Evolutionary conservation across 1,139 yeast species (phyloP), one percentile per base, ranked within the genome.

Genomic region (Blastobotrys proliferans): DNA sequence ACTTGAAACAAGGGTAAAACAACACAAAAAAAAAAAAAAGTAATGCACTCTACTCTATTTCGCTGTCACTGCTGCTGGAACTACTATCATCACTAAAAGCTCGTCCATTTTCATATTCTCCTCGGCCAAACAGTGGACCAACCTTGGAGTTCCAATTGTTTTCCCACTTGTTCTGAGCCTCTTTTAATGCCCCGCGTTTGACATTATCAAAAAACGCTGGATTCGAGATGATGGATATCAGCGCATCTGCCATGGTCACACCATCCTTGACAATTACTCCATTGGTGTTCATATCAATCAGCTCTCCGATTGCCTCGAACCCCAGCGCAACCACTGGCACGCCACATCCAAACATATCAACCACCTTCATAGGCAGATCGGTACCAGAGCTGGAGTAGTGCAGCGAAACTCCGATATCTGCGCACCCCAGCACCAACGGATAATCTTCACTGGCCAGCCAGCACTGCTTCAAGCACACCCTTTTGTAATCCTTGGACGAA

Each of bases 301-400:
- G 52, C 35, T 66, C 69, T 2, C 51, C 51, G 6, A 62, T 46
- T 9, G 95, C 94, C 0, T 83, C 80, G 60, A 85, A 92, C 31
- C 72, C 68, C 44, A 90, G 68, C 0, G 96, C 79, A 2, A 90
- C 70, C 0, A 88, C 97, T 1, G 98, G 99, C 6, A 92, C 69
- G 0, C 98, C 98, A 51, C 94, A 86, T 0, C 98, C 98, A 69
- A 90, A 90, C 75, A 92, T 81, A 58, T 92, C 99, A 6, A 92
- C 83, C 32, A 92, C 85, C 62, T 94, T 94, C 99, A 94, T 94
- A 0, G 99, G 99, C 46, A 94, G 70, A 58, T 94, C 99, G 48
- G 86, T 72, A 0, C 99, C 98, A 43, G 95, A 83, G 29, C 95
- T 84, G 0, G 97, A 88, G 3, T 83, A 77, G 62, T 94, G 99